Conservation (phyloP, 208 protist genomes). For the Crithidia sp. region DNA sequence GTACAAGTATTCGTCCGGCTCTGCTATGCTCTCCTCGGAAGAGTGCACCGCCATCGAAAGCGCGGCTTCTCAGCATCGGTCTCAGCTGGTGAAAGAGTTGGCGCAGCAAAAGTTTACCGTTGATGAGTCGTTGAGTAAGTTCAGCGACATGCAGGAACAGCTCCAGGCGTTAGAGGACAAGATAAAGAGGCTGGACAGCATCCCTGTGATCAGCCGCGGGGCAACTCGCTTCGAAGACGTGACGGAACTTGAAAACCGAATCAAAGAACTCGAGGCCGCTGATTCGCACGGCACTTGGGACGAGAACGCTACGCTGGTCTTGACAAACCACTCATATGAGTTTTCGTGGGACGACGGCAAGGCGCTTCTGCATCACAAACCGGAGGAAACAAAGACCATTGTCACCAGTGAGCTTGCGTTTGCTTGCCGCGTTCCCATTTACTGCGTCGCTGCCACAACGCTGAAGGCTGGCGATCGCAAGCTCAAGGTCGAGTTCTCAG, state of each 20-base stretch:
- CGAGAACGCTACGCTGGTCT: slow-evolving; percentile 15
- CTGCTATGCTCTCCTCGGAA: slow-evolving; percentile 21
- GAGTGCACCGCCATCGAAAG: slow-evolving; percentile 16
- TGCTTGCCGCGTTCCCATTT: slow-evolving; percentile 40
- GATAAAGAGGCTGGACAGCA: slow-evolving; percentile 4
- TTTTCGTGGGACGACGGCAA: slow-evolving; percentile 44
- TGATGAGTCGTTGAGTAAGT: slow-evolving; percentile 2
- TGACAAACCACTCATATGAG: slow-evolving; percentile 39
- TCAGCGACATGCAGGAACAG: slow-evolving; percentile 10
- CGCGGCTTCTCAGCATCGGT: slow-evolving; percentile 1
- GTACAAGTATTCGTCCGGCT: slow-evolving; percentile 12
- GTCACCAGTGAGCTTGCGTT: slow-evolving; percentile 38
- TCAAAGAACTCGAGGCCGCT: slow-evolving; percentile 24
- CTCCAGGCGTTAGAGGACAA: slow-evolving; percentile 9
- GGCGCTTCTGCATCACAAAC: slow-evolving; percentile 41
- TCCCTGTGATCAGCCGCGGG: not conserved
- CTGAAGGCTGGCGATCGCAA: slow-evolving; percentile 23
- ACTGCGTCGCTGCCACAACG: slow-evolving; percentile 34
- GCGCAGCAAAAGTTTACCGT: not conserved
- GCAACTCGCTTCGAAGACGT: slow-evolving; percentile 3
- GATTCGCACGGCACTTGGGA: slow-evolving; percentile 28
- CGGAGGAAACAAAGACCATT: slow-evolving; percentile 46
- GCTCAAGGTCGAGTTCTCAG: slow-evolving; percentile 40
- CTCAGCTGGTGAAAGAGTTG: slow-evolving; percentile 8
- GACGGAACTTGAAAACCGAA: slow-evolving; percentile 7